Conservation (phyloP, 352 stramenopile genomes). For the Pythium dissimile region DNA sequence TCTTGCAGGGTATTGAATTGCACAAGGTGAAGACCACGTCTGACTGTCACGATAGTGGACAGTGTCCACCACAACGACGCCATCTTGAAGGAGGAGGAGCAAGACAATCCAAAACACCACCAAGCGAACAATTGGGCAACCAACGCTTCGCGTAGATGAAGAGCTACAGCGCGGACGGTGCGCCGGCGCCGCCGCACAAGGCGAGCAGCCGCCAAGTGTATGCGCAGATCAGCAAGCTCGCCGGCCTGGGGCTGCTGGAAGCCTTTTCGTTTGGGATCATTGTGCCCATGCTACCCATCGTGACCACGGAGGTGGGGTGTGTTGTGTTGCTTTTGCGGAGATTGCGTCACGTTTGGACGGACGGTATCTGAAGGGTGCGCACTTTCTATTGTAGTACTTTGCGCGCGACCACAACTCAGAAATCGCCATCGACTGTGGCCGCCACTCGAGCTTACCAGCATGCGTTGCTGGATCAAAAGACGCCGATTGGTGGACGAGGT, state of each 20-base stretch:
- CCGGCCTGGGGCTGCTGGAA: slow-evolving; percentile 50
- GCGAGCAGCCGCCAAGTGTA: slow-evolving; percentile 17
- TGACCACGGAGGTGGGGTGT: slow-evolving; percentile 53
- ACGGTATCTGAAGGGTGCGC: no score
- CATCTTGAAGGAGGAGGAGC: slow-evolving; percentile 1
- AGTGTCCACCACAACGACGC: no score
- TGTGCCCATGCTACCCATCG: slow-evolving; percentile 61
- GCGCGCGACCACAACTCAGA: slow-evolving; percentile 45
- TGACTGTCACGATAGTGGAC: no score
- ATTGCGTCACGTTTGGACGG: no score
- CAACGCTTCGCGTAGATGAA: neutral
- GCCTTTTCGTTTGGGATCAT: slow-evolving; percentile 63
- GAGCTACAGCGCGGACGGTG: neutral
- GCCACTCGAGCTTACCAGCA: slow-evolving; percentile 38
- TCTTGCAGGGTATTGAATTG: neutral
- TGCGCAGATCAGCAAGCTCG: slow-evolving; percentile 33
- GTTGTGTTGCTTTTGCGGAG: no score
- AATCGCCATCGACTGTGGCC: slow-evolving; percentile 52
- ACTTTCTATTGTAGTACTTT: slow-evolving; percentile 73
- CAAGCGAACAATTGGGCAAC: neutral
- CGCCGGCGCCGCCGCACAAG: neutral
- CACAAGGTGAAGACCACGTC: no score
- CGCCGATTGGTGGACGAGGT: slow-evolving; percentile 71
- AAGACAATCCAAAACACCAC: neutral
- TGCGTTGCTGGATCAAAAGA: slow-evolving; percentile 62